Base-by-base conservation (phyloP, 169 alveolate genomes). In the Plasmodium fragile region DNA sequence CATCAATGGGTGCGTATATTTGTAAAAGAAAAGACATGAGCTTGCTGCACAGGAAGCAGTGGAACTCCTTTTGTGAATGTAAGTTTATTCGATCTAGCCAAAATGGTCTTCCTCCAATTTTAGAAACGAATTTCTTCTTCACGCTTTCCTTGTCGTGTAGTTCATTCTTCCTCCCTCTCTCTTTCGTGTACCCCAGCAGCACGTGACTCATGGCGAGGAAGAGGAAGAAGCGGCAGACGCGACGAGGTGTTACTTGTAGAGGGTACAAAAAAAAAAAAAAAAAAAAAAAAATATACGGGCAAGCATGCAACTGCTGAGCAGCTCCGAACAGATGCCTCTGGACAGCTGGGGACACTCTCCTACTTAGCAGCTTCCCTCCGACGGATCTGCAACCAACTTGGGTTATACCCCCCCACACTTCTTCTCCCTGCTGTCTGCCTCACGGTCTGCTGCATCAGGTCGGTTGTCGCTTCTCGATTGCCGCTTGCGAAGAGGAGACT, bases 21-120 rank as follows among this genome's bases (percentile, higher is more conserved):
- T 96, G 98, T 34, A 95, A 79, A n/a, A 95, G 79, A 77, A 96
- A 96, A 25, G 96, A 77, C 97, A 96, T 89, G 43, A 95, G 78
- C 25, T 92, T 71, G 49, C 90, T 73, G 73, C 98, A 96, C 6
- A 77, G 55, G 16, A 59, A 71, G 72, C 98, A 96, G 13, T 65
- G 30, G 69, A 96, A 84, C 36, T 81, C 89, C 16, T 53, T 53
- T 71, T 94, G 95, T 13, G 81, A 30, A 0, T 97, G 98, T 52
- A 96, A 81, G 45, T 93, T 78, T 4, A 90, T 89, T 4, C 97
- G 95, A 30, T 95, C 96, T n/a, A 96, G 94, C 98, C 98, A 96
- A 5, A 96, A 96, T 0, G 98, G 98, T 8, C 41, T 72, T 1
- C 98, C 98, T 4, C 98, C 98, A 3, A 96, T 22, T 83, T 96